Conservation (phyloP, 257 asterid species). For the Phtheirospermum japonicum region DNA sequence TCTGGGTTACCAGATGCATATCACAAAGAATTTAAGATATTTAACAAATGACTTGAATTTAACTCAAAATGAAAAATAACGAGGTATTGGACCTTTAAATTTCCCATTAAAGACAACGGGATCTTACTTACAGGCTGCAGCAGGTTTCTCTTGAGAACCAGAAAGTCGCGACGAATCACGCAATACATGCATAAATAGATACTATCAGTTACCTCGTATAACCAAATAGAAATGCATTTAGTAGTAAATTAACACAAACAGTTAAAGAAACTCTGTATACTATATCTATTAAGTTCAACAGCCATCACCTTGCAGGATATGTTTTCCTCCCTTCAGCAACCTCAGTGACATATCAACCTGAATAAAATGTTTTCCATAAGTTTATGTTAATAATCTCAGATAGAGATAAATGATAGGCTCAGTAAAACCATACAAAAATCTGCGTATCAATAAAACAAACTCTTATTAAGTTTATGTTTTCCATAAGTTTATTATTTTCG, state of each 20-base stretch:
- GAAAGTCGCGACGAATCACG: constrained; percentile 34
- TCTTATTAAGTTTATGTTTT: no score
- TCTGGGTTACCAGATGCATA: neutral
- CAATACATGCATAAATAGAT: constrained; percentile 44
- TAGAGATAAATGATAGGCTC: neutral
- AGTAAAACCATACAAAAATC: neutral
- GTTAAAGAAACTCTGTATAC: no score
- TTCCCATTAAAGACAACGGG: constrained; percentile 15
- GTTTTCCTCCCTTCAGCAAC: constrained; percentile 76
- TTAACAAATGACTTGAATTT: constrained; percentile 8
- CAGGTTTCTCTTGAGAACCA: constrained; percentile 80
- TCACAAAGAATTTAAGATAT: neutral
- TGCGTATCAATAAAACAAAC: no score
- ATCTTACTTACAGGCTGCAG: constrained; percentile 69
- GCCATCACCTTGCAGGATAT: constrained; percentile 94
- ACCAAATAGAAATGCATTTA: constrained; percentile 7
- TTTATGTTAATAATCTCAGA: neutral
- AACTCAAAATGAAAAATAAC: constrained; percentile 1
- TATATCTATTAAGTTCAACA: no score
- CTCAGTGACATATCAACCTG: constrained; percentile 94
- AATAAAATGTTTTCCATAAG: no score
- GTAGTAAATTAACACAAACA: no score
- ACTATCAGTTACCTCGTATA: constrained; percentile 37
- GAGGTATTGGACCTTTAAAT: neutral
- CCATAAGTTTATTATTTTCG: no score